phyloP scores from a whole-genome alignment of 169 alveolate species.

The Cryptosporidium sp. region DNA sequence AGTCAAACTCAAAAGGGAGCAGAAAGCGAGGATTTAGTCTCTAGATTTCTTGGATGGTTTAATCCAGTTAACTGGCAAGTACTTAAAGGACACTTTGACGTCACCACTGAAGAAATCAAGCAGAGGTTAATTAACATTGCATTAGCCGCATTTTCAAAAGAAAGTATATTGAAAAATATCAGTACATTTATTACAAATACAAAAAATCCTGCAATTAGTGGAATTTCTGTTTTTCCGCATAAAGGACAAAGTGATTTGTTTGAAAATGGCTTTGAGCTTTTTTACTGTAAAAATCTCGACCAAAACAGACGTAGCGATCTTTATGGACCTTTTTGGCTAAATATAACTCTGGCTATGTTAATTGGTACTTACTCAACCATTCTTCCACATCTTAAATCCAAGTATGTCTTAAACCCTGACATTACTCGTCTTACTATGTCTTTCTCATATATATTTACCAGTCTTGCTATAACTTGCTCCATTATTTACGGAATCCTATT shows the following conservation, averaged over 20 bases:
- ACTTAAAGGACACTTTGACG: constrained; percentile 65
- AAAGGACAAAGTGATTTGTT: neutral
- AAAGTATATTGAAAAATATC: constrained; percentile 21
- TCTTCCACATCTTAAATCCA: constrained; percentile 48
- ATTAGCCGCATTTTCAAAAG: constrained; percentile 1
- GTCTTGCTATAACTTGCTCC: neutral
- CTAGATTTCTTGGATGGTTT: constrained; percentile 15
- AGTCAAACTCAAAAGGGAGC: neutral
- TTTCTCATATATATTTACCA: constrained; percentile 44
- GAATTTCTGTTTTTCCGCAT: constrained; percentile 12
- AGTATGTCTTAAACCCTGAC: constrained; percentile 45
- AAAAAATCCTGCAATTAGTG: constrained; percentile 29
- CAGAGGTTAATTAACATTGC: constrained; percentile 15
- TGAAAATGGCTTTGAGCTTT: constrained; percentile 46
- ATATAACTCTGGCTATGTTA: constrained; percentile 22
- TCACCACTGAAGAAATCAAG: constrained; percentile 54
- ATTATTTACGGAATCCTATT: constrained; percentile 11
- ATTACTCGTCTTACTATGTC: constrained; percentile 37
- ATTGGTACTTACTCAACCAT: constrained; percentile 56
- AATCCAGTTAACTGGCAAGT: constrained; percentile 47
- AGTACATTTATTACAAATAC: constrained; percentile 3
- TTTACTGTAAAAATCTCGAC: constrained; percentile 56
- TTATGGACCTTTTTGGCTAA: constrained; percentile 66
- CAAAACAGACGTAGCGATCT: constrained; percentile 48
- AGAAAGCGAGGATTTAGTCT: constrained; percentile 9